Percentiles rank a stretch among this genome's conserved stretches.
These are phyloP conservation scores for Neurospora sp. DNA, from an alignment of 495 filamentous ascomycete genomes.

Conservation along the genomic window DNA sequence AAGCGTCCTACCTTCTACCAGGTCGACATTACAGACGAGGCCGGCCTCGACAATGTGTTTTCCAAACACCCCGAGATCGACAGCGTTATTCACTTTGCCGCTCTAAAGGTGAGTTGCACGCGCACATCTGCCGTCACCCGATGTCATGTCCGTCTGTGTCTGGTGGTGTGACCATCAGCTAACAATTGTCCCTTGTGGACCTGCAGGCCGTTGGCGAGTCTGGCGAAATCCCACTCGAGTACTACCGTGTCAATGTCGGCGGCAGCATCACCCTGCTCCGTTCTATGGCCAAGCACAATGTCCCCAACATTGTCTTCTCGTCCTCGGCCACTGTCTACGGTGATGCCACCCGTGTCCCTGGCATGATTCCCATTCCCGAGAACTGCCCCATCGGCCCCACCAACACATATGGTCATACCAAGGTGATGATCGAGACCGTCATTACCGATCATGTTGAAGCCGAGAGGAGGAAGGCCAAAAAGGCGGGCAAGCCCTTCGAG, in stretches of 20 bases:
- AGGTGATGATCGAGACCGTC: slow-evolving; percentile 78
- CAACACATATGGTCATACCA: slow-evolving; percentile 95
- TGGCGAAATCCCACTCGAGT: slow-evolving; percentile 88
- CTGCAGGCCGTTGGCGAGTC: slow-evolving; percentile 89
- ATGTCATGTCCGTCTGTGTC: neutral
- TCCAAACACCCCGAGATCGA: slow-evolving; percentile 83
- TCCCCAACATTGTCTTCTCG: slow-evolving; percentile 95
- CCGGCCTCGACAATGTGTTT: slow-evolving; percentile 78
- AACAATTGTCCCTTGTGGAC: neutral
- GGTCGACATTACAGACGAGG: slow-evolving; percentile 78
- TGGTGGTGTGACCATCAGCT: slow-evolving; percentile 3
- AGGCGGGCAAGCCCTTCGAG: slow-evolving; percentile 63
- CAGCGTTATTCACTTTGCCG: slow-evolving; percentile 97
- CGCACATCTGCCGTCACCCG: neutral
- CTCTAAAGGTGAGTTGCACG: slow-evolving; percentile 65
- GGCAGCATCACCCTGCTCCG: slow-evolving; percentile 82
- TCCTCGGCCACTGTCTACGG: slow-evolving; percentile 95
- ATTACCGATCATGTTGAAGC: slow-evolving; percentile 88
- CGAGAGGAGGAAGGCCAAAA: slow-evolving; percentile 72
- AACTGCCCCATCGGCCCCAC: slow-evolving; percentile 91
- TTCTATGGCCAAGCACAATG: slow-evolving; percentile 79
- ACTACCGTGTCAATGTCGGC: slow-evolving; percentile 93
- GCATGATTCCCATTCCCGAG: slow-evolving; percentile 99
- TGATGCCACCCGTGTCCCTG: slow-evolving; percentile 87
- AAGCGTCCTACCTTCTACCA: slow-evolving; percentile 81